Evolutionary conservation across 2,329 filamentous ascomycete species (phyloP).

Genomic region (Venturia effusa): DNA sequence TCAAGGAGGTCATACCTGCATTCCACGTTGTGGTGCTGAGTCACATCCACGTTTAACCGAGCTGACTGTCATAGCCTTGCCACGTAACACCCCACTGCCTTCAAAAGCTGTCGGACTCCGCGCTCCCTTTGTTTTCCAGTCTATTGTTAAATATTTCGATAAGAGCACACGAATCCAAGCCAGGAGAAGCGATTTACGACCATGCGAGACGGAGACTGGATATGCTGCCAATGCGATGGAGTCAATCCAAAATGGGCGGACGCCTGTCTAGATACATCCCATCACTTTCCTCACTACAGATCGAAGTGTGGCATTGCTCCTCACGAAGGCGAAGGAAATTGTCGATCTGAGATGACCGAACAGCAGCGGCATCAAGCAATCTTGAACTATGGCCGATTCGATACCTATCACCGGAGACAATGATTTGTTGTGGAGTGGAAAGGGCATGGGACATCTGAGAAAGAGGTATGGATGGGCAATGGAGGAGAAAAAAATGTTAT

Average conservation of each 20-base stretch:
- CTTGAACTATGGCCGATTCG: not conserved
- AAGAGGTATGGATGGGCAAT: not conserved
- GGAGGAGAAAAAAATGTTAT: not conserved
- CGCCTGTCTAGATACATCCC: not conserved
- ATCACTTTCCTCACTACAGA: not conserved
- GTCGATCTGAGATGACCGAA: not conserved
- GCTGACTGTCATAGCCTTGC: not conserved
- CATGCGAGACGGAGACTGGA: not conserved
- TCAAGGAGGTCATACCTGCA: not conserved
- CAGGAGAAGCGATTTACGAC: not conserved
- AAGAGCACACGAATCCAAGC: not conserved
- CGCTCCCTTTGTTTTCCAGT: not conserved
- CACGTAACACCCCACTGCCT: not conserved
- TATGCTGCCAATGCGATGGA: not conserved
- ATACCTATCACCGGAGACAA: not conserved
- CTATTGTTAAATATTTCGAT: not conserved
- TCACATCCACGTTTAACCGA: not conserved
- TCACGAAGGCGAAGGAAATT: not conserved
- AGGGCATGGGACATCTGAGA: too few relatives aligned
- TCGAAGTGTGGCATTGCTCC: not conserved
- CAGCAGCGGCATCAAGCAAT: not conserved
- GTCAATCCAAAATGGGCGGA: not conserved
- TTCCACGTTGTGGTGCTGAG: not conserved
- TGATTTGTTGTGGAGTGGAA: not conserved
- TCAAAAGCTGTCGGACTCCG: not conserved